Evolutionary conservation across 139 green algal genomes (phyloP).

Genomic region (Ettlia oleoabundans): DNA sequence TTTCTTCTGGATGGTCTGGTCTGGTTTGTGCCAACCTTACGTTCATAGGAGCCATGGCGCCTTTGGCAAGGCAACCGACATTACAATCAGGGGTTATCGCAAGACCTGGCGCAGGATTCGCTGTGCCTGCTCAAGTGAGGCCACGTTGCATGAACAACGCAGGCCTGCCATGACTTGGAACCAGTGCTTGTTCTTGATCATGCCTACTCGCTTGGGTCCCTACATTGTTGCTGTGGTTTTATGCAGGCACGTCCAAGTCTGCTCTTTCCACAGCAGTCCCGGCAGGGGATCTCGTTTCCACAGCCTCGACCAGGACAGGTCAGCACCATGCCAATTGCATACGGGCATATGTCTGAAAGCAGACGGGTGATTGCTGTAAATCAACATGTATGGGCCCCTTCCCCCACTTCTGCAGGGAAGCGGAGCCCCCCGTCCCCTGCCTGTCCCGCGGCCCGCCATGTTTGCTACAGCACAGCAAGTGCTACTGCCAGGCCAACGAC

Average conservation of each 20-base stretch:
- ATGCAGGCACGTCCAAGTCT: slow-evolving; percentile 1
- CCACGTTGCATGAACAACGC: not conserved
- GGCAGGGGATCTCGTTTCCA: not conserved
- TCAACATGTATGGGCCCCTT: no score
- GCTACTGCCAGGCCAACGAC: not conserved
- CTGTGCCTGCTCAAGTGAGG: slow-evolving; percentile 9
- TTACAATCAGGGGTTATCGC: not conserved
- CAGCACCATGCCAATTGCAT: no score
- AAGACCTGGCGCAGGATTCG: slow-evolving; percentile 2
- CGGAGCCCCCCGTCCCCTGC: not conserved
- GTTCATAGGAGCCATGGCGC: no score
- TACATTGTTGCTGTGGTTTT: no score
- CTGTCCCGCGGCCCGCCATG: not conserved
- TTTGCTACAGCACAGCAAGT: not conserved
- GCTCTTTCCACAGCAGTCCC: slow-evolving; percentile 10
- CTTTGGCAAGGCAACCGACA: not conserved
- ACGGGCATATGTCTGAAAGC: no score
- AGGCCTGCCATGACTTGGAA: no score
- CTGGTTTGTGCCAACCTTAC: no score
- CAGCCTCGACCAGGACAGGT: not conserved
- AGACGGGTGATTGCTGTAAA: no score
- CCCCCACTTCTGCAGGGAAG: slow-evolving; percentile 15
- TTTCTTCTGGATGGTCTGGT: no score
- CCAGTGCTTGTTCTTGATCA: no score
- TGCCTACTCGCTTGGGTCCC: no score